A percentile compares a stretch with the other conserved stretches of the same genome.
phyloP scores from a whole-genome alignment of 2,329 filamentous ascomycete species.

The Rutstroemia sp. region DNA sequence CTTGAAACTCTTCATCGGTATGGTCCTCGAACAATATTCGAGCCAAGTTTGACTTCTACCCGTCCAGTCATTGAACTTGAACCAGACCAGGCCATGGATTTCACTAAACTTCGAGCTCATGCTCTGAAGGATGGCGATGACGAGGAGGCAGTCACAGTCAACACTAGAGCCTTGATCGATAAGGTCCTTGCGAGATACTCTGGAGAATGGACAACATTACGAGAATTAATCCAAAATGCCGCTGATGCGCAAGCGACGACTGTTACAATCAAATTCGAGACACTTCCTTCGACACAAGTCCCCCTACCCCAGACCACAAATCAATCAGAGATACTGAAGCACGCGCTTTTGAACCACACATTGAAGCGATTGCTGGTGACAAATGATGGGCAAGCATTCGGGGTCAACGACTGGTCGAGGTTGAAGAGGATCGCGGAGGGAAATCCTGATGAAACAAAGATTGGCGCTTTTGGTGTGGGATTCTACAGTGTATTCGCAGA shows the following conservation, averaged over 20 bases:
- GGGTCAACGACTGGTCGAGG: constrained; percentile 83
- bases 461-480: constrained; percentile 94
- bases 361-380: constrained; percentile 81
- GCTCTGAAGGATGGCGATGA: constrained; percentile 81
- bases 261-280: constrained; percentile 89
- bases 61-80: not conserved
- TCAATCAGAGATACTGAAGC: constrained; percentile 67
- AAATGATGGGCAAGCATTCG: constrained; percentile 86
- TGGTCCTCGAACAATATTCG: not conserved
- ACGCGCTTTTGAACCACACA: constrained; percentile 78
- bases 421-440: constrained; percentile 97
- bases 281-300: constrained; percentile 70
- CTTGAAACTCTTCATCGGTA: not conserved
- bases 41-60: not conserved
- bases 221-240: constrained; percentile 97
- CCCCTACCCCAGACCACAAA: constrained; percentile 57
- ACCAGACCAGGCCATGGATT: constrained; percentile 48
- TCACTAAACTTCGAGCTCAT: constrained; percentile 72
- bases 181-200: constrained; percentile 96
- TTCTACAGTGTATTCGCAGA: constrained; percentile 99
- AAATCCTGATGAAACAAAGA: constrained; percentile 98
- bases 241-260: constrained; percentile 88
- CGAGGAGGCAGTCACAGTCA: constrained; percentile 96
- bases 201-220: constrained; percentile 83
- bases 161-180: constrained; percentile 92